Evolutionary conservation across 139 green algal genomes (phyloP).

Genomic region (Chlamydomonas incerta): DNA sequence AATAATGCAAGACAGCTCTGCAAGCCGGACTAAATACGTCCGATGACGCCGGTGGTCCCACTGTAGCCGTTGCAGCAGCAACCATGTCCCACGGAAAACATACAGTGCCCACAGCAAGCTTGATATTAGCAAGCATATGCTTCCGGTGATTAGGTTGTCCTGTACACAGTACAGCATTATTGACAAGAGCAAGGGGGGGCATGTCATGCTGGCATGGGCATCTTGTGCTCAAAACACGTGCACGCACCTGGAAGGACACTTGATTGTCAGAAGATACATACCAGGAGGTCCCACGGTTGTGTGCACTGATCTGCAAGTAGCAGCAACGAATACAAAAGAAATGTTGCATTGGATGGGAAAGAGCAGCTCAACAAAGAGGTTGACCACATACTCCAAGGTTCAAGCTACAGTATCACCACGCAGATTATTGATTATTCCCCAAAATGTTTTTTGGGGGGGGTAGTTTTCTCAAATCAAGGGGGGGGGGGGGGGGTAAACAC

Average conservation of each 20-base stretch:
- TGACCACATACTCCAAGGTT: too few species aligned
- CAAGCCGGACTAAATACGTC: neutral
- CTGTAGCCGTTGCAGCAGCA: neutral
- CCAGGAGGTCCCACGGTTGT: neutral
- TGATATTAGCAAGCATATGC: neutral
- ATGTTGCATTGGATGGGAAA: too few species aligned
- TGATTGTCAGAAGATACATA: neutral
- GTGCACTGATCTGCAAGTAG: neutral
- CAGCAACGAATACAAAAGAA: too few species aligned
- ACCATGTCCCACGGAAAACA: neutral
- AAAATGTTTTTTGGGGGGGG: too few species aligned
- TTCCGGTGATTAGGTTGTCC: conserved; percentile 8
- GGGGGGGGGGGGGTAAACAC: too few species aligned
- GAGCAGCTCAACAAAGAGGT: too few species aligned
- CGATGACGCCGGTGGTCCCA: conserved; percentile 10
- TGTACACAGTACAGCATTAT: neutral
- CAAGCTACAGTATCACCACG: too few species aligned
- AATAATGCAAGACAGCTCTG: neutral
- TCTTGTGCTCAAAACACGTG: too few species aligned
- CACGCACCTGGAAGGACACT: neutral
- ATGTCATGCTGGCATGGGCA: too few species aligned
- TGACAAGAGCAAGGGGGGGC: too few species aligned
- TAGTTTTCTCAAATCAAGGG: too few species aligned
- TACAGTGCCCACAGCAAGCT: neutral
- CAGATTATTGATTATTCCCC: too few species aligned